Base-by-base conservation (phyloP, 345 rosid species). In the Luvunga scandens region DNA sequence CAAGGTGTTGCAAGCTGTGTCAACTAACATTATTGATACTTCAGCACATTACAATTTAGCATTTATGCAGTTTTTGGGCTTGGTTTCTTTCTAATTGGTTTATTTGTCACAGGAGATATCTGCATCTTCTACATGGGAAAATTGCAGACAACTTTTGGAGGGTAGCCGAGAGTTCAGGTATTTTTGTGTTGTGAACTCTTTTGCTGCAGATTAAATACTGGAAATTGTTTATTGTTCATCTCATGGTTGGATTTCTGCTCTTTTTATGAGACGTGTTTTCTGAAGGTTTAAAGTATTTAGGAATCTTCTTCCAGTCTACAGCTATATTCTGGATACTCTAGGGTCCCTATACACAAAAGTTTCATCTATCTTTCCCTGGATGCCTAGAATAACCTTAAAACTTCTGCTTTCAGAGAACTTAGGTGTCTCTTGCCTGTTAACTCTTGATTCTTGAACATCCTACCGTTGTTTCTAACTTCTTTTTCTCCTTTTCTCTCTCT, bases 121-220 rank as follows among this genome's bases (percentile, higher is more conserved):
- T 57, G 82, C 87, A 77, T 84, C 94, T 77, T 96, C 99, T 69
- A 82, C 88, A 62, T 96, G 99, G 99, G 99, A 92, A 79, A 85
- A 86, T 16, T 88, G 86, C 78, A 88, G 82, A 87, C 85, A 81
- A 77, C 88, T 89, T 71, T 83, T 96, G 36, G 92, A 92, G 83
- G 88, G 84, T 74, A 89, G 92, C 84, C 90, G 88, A 73, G 97
- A 92, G 79, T 94, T 83, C 92, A 89, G 97, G 99, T 96, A 87
- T 84, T 75, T 65, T 48, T 64, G 67, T 66, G 56, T 57, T 62
- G 63, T 67, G 53, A n/a, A 68, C 53, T 56, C 63, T 74, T 16
- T 28, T 34, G 31, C 69, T 72, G 39, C 62, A 19, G 24, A 42
- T 69, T 72, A 69, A 66, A 65, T 70, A 55, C 61, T 13, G 59